Conservation (phyloP, 257 asterid genomes). For the Solanum tarijense region DNA sequence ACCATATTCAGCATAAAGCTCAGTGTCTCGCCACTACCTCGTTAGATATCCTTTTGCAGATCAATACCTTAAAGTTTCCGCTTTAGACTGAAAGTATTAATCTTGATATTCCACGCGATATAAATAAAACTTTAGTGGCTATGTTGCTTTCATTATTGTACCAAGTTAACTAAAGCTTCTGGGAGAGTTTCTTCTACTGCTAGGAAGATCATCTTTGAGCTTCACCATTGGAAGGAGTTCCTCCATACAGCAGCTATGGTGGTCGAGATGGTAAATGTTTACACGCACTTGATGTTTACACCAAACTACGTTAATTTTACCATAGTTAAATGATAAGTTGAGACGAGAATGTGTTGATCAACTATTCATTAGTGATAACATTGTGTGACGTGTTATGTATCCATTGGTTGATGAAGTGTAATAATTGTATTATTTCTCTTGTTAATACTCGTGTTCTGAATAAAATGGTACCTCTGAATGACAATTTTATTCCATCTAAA, state of each 20-base stretch:
- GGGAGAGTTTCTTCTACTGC: background rate
- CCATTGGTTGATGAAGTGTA: background rate
- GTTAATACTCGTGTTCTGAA: background rate
- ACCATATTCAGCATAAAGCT: constrained; percentile 55
- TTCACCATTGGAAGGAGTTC: background rate
- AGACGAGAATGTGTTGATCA: background rate
- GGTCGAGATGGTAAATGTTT: background rate
- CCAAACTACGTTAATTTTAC: background rate
- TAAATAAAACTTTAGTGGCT: background rate
- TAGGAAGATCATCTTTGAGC: background rate
- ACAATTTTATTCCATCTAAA: background rate
- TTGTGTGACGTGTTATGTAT: background rate
- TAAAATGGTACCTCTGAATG: background rate
- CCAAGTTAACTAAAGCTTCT: background rate
- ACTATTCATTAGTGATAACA: background rate
- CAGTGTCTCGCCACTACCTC: background rate
- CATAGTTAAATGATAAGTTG: background rate
- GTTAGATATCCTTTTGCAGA: background rate
- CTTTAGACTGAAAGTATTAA: background rate
- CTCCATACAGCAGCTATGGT: background rate
- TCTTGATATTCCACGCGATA: background rate
- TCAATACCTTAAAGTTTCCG: background rate
- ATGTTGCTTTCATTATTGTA: background rate
- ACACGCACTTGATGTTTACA: background rate
- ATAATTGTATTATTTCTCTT: background rate